Percentiles rank a stretch among this genome's conserved stretches.
Evolutionary conservation across 208 protist genomes (phyloP).

Genomic region (Leishmania gerbilli): DNA sequence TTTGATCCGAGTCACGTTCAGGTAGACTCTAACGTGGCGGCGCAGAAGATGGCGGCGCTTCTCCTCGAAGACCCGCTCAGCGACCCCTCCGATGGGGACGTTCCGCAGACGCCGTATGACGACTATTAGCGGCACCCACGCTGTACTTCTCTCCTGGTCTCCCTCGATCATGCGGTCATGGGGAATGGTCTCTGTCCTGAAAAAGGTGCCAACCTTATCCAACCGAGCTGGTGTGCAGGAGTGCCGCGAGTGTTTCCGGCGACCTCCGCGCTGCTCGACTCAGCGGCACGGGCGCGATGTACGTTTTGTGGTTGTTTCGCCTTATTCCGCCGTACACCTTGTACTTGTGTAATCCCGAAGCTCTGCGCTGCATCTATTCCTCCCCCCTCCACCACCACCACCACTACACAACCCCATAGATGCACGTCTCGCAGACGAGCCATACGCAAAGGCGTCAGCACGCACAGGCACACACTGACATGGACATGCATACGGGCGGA

Average conservation of each 20-base stretch:
- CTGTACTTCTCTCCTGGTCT: neutral
- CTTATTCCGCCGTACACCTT: neutral
- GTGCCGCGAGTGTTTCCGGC: neutral
- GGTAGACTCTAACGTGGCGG: conserved; percentile 12
- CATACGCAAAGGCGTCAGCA: neutral
- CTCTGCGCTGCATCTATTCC: neutral
- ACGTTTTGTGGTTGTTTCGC: neutral
- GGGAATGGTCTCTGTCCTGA: neutral
- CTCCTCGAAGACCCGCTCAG: conserved; percentile 9
- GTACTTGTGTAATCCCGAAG: neutral
- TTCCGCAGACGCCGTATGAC: conserved; percentile 20
- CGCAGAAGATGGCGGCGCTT: conserved; percentile 19
- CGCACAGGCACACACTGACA: neutral
- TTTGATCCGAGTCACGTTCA: conserved; percentile 18
- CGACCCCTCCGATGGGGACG: conserved; percentile 2
- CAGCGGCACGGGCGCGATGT: neutral
- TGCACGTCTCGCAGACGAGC: neutral
- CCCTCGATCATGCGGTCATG: neutral
- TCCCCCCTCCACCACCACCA: neutral
- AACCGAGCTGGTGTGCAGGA: neutral
- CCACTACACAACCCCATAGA: neutral
- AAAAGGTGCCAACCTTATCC: neutral
- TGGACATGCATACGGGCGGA: neutral
- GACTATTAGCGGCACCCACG: neutral
- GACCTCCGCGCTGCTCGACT: neutral